Evolutionary conservation across 2,329 filamentous ascomycete species (phyloP).

Genomic region (Pestalotiopsis sp.): DNA sequence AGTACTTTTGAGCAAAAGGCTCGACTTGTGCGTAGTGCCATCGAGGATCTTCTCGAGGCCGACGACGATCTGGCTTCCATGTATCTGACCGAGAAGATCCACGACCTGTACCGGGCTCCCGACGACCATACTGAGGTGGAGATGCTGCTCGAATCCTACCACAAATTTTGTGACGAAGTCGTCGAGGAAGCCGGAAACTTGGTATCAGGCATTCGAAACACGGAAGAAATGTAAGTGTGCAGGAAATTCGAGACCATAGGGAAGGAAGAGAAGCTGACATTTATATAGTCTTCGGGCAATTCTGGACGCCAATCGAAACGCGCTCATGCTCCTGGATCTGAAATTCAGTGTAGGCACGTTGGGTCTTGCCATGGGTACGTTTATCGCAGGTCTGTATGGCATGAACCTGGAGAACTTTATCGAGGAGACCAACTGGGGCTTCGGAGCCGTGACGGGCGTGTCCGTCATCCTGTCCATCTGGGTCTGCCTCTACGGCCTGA

Average conservation of each 20-base stretch:
- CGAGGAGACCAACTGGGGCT: slow-evolving; percentile 89
- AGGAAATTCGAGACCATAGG: slow-evolving; percentile 18
- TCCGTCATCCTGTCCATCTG: slow-evolving; percentile 74
- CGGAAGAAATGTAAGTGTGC: slow-evolving; percentile 85
- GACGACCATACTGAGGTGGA: slow-evolving; percentile 96
- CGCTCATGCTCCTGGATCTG: slow-evolving; percentile 94
- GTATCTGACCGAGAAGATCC: slow-evolving; percentile 90
- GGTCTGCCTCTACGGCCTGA: slow-evolving; percentile 82
- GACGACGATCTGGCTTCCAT: slow-evolving; percentile 94
- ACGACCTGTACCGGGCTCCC: slow-evolving; percentile 71
- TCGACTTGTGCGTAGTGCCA: slow-evolving; percentile 88
- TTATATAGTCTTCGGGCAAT: slow-evolving; percentile 84
- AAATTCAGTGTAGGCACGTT: slow-evolving; percentile 96
- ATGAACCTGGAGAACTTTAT: slow-evolving; percentile 99
- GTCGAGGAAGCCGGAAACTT: slow-evolving; percentile 93
- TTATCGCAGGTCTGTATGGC: slow-evolving; percentile 97
- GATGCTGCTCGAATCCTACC: slow-evolving; percentile 94
- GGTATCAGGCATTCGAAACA: slow-evolving; percentile 94
- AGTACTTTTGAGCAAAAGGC: slow-evolving; percentile 98
- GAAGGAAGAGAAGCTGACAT: slow-evolving; percentile 23
- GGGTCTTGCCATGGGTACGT: slow-evolving; percentile 91
- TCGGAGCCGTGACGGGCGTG: slow-evolving; percentile 70
- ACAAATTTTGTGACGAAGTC: slow-evolving; percentile 97
- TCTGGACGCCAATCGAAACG: slow-evolving; percentile 95
- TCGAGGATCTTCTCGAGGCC: slow-evolving; percentile 92